Base-by-base conservation (phyloP, 345 rosid genomes). In the Salix udensis region DNA sequence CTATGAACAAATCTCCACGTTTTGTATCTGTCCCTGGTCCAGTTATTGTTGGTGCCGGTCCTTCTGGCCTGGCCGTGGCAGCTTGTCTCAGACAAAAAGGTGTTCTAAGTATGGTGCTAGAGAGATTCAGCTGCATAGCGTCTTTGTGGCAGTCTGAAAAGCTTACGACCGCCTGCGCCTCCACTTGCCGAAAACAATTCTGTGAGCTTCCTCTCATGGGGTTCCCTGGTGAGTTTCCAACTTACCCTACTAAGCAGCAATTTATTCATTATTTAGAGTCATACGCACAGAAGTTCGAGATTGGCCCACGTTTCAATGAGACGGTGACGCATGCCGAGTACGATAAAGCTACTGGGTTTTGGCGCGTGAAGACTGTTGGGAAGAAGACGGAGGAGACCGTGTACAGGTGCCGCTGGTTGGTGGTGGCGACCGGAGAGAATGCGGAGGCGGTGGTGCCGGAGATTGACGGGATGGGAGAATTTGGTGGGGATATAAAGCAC, bases 371-470 rank as follows among this genome's bases (percentile, higher is more conserved):
- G 76, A 88, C 86, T 2, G 74, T 68, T 14, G 81, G 67, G 52
- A 52, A 14, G 21, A 23, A 7, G 67, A n/a, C 15, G 4, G 65
- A 61, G 50, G 87, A 84, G 82, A 79, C 75, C 2, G 89, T 86
- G 79, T 88, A 86, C 76, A 73, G 83, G 26, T 82, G 91, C 81
- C 79, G 79, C 79, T 88, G 91, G 89, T 68, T 88, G 67, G 89
- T 88, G 72, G 89, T 83, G 53, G 89, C 91, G 15, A 88, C 91
- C 1, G 91, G 91, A 16, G 91, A 88, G 79, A 72, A 88, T 66
- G 84, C 89, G 6, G 91, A 88, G 82, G 60, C 83, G 30, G 83
- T 86, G 66, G 52, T 86, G 80, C 91, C 91, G 13, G 82, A 84
- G 53, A 78, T 86, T 67, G 84, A 86, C 21, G 89, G 89, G n/a